Evolutionary conservation across 2,329 filamentous ascomycete genomes (phyloP).

Genomic region (Trichoderma atroviride): DNA sequence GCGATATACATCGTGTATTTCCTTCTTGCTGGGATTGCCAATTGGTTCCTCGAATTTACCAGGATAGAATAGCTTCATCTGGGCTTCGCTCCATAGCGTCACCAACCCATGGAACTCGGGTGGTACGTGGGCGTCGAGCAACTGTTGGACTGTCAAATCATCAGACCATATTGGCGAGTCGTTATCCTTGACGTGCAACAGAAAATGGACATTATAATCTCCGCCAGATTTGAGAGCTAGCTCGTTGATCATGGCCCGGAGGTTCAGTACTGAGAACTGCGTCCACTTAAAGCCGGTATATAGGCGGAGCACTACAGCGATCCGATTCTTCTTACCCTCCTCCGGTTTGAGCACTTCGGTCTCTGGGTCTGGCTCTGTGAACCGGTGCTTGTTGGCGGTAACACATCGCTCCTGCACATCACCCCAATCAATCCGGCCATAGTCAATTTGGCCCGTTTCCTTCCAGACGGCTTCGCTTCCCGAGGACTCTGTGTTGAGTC

Average conservation of each 20-base stretch:
- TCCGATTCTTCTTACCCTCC: conserved; percentile 56
- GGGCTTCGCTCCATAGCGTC: conserved; percentile 81
- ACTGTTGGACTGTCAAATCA: conserved; percentile 68
- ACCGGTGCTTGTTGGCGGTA: conserved; percentile 66
- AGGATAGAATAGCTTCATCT: conserved; percentile 78
- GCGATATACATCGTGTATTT: conserved; percentile 71
- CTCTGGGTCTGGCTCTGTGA: conserved; percentile 45
- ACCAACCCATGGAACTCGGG: conserved; percentile 79
- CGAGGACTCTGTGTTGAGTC: conserved; percentile 71
- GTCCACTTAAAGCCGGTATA: conserved; percentile 82
- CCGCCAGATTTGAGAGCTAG: conserved; percentile 75
- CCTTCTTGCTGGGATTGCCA: conserved; percentile 57
- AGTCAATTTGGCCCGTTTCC: conserved; percentile 58
- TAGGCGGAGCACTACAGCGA: conserved; percentile 76
- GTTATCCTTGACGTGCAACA: conserved; percentile 82
- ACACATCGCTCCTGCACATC: conserved; percentile 57
- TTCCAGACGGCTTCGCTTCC: conserved; percentile 65
- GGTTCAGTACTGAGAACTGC: conserved; percentile 74
- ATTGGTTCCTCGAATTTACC: conserved; percentile 71
- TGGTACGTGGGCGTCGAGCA: conserved; percentile 67
- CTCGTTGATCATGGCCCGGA: conserved; percentile 80
- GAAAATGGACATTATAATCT: conserved; percentile 80
- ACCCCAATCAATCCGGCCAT: conserved; percentile 58
- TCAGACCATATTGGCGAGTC: conserved; percentile 82
- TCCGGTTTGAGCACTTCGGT: conserved; percentile 40